Evolutionary conservation across 345 rosid species (phyloP).

Genomic region (Arabis alpina): DNA sequence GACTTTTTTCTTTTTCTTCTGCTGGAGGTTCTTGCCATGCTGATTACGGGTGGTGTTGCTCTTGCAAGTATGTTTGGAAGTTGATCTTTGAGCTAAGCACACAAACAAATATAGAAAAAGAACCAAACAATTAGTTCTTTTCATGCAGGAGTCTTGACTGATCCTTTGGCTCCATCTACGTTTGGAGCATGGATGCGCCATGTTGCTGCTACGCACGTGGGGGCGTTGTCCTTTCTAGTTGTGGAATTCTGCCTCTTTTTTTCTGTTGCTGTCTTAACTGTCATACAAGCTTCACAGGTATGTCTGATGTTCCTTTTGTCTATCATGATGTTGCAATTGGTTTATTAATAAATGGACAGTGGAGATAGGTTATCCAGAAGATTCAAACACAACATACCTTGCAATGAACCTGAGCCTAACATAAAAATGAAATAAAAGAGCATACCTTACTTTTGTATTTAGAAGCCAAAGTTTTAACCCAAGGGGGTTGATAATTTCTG

Average conservation of each 20-base stretch:
- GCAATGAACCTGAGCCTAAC: too few relatives aligned
- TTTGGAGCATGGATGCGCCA: slow-evolving; percentile 74
- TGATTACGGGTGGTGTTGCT: slow-evolving; percentile 84
- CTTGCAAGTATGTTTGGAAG: slow-evolving; percentile 65
- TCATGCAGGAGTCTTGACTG: slow-evolving; percentile 74
- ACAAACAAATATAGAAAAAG: background rate
- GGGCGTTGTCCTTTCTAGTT: slow-evolving; percentile 71
- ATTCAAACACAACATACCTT: too few relatives aligned
- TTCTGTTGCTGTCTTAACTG: slow-evolving; percentile 77
- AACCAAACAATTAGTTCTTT: slow-evolving; percentile 14
- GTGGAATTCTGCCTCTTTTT: slow-evolving; percentile 79
- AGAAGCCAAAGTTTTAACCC: too few relatives aligned
- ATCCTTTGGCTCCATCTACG: slow-evolving; percentile 78
- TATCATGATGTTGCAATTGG: background rate
- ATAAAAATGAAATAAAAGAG: too few relatives aligned
- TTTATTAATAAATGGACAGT: too few relatives aligned
- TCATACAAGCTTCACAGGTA: slow-evolving; percentile 92
- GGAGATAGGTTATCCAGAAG: too few relatives aligned
- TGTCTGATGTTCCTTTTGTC: background rate
- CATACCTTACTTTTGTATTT: too few relatives aligned
- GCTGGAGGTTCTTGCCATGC: slow-evolving; percentile 85
- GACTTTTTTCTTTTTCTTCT: slow-evolving; percentile 88
- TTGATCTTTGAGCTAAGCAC: slow-evolving; percentile 3
- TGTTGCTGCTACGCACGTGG: slow-evolving; percentile 58
- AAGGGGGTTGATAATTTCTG: too few relatives aligned